Conservation (phyloP, 1,284 basidiomycete species). For the Neolentinus lepideus region DNA sequence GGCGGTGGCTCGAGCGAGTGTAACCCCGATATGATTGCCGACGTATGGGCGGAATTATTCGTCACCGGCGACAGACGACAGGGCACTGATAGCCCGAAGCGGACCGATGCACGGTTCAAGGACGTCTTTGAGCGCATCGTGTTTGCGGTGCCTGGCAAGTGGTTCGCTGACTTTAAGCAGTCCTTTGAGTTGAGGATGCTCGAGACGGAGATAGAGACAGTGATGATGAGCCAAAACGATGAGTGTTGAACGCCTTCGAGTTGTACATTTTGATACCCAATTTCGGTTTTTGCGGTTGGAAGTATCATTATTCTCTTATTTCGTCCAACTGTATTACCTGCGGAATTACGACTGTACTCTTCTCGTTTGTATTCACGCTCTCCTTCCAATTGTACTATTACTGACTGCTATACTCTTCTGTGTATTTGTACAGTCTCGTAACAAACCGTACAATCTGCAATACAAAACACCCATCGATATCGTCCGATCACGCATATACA, state of each 20-base stretch:
- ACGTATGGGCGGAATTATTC: conserved; percentile 51
- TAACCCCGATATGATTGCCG: conserved; percentile 39
- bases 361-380: background rate
- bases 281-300: background rate
- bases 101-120: conserved; percentile 26
- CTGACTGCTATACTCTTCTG: background rate
- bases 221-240: conserved; percentile 9
- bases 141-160: conserved; percentile 35
- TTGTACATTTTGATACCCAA: background rate
- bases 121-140: conserved; percentile 35
- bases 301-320: background rate
- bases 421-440: background rate
- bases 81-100: conserved; percentile 2
- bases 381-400: background rate
- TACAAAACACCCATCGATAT: too few species aligned
- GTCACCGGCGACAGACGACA: conserved; percentile 24
- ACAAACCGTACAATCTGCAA: background rate
- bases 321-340: background rate
- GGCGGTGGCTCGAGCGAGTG: conserved; percentile 39
- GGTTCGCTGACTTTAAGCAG: conserved; percentile 28
- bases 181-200: conserved; percentile 36
- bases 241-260: background rate
- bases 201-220: conserved; percentile 29
- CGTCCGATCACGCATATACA: too few species aligned
- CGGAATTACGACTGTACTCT: too few species aligned